Evolutionary conservation across 768 basidiomycete species (phyloP), one percentile per base, ranked within the genome.

Genomic region (Lentinula lateritia): DNA sequence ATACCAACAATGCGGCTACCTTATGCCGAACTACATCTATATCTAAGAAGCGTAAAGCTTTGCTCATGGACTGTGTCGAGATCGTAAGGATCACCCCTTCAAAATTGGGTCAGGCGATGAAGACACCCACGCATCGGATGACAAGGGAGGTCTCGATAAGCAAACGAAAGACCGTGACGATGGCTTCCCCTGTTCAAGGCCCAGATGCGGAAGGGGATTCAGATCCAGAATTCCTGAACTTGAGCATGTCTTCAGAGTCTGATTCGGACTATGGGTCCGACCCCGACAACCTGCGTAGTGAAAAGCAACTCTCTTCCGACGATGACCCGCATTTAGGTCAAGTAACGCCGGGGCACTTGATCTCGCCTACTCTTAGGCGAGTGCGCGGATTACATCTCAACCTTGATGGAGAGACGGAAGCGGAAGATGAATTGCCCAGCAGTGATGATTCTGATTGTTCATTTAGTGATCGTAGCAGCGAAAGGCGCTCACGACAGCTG

Each of bases 271-370:
- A 15, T 16, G 41, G 41, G 32, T 56, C 55, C 18, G 55, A 56
- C 32, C 18, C n/a, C 28, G 39, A 6, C 3, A 28, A 28, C 28
- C 28, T 28, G 28, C 28, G 28, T 9, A 16, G 48, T 8, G 59
- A 62, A 28, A 39, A 62, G 1, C 73, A 80, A 57, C 68, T 75
- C 12, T 84, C 85, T 2, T 89, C 88, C 3, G 88, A 90, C 65
- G 87, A 91, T 61, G 86, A 89, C 63, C 80, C 79, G 0, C 77
- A 79, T 62, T 62, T 83, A 32, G 87, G 87, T 0, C 86, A 88
- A 69, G 85, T 89, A 16, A 89, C 86, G 0, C 87, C 88, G n/a
- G 81, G 82, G 62, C 85, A 85, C 66, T 71, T 90, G 36, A 81
- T 84, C 42, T 91, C 88, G 7, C 87, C 88, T 6, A 78, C 76